phyloP scores from a whole-genome alignment of 164 flowering plant genomes.

The Berberis vulgaris region DNA sequence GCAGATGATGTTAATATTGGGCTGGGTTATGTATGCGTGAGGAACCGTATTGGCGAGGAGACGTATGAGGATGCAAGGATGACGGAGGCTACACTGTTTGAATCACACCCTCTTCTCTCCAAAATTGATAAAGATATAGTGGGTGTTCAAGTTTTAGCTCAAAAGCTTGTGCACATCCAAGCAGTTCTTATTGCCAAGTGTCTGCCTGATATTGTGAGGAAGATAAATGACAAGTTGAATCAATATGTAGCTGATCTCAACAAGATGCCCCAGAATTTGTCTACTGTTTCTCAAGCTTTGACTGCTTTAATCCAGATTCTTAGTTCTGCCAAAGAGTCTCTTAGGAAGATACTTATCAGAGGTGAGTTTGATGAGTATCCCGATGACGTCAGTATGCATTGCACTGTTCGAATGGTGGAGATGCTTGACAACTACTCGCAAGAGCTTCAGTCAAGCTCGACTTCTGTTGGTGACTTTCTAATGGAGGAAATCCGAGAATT shows the following conservation, averaged over 20 bases:
- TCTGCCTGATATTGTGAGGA: too few relatives aligned
- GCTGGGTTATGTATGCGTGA: too few relatives aligned
- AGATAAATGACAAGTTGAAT: too few relatives aligned
- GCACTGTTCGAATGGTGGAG: neutral
- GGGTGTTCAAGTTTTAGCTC: neutral
- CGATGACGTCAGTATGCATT: neutral
- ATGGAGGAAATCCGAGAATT: neutral
- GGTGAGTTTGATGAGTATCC: neutral
- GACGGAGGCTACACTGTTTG: neutral
- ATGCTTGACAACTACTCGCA: neutral
- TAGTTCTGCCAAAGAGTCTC: too few relatives aligned
- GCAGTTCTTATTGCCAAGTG: neutral
- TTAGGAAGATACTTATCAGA: neutral
- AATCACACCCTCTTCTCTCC: neutral
- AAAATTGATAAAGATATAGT: constrained; percentile 1
- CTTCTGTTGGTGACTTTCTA: neutral
- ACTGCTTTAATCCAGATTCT: too few relatives aligned
- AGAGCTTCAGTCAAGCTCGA: neutral
- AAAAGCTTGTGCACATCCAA: neutral
- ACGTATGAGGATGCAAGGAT: neutral
- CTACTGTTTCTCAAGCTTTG: too few relatives aligned
- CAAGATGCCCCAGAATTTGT: too few relatives aligned
- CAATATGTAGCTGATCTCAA: too few relatives aligned
- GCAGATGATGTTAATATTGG: too few relatives aligned
- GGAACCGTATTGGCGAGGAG: too few relatives aligned